Evolutionary conservation across 257 asterid species (phyloP).

Genomic region (Verbascum thapsus): DNA sequence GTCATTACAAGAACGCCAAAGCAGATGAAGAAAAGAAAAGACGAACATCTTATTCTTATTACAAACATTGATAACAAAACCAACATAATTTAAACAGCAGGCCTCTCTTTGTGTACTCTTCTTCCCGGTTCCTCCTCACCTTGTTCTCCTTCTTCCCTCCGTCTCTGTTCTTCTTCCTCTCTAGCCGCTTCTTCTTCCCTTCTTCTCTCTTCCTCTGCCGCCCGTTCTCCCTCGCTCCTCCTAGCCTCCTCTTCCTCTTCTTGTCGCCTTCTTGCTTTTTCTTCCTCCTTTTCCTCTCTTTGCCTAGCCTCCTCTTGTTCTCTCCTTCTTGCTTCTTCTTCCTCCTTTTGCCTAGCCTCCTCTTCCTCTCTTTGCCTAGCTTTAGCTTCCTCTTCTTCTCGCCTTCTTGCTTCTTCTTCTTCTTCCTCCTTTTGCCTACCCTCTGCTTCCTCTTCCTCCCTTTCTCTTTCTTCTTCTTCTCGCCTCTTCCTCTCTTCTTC

Average conservation of each 20-base stretch:
- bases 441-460: not conserved
- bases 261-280: not conserved
- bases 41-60: too few species aligned
- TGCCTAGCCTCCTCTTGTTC: conserved; percentile 18
- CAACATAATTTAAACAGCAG: too few species aligned
- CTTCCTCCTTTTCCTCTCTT: conserved; percentile 1
- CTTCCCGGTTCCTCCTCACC: not conserved
- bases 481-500: conserved; percentile 14
- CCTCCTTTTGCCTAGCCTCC: not conserved
- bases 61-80: too few species aligned
- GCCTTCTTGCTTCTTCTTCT: not conserved
- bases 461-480: not conserved
- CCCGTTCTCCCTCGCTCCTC: conserved; percentile 12
- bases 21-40: too few species aligned
- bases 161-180: not conserved
- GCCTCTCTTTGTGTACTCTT: too few species aligned
- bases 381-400: conserved; percentile 18
- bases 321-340: not conserved
- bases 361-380: not conserved
- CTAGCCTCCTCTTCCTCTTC: not conserved
- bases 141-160: conserved; percentile 11
- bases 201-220: conserved; percentile 14
- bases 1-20: too few species aligned
- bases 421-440: conserved; percentile 1
- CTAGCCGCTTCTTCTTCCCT: conserved; percentile 22